Percentiles rank a stretch among this genome's conserved stretches.
Conservation (phyloP, 345 rosid genomes). For the Eucalyptus globulus region DNA sequence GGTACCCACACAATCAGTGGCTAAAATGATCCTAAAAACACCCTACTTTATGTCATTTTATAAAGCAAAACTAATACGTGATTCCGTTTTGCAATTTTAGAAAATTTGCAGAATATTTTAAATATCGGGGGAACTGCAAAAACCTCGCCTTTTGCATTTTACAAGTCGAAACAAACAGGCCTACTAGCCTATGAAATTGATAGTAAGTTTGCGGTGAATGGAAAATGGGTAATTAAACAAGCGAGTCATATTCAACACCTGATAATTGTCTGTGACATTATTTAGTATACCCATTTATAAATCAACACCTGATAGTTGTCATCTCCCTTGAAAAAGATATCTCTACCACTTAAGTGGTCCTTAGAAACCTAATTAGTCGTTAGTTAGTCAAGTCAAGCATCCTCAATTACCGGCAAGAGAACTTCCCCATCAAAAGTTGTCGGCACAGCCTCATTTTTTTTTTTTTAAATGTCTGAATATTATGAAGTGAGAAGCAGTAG, state of each 20-base stretch:
- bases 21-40: neutral
- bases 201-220: neutral
- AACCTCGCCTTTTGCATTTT: neutral
- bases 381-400: slow-evolving; percentile 5
- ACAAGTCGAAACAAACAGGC: neutral
- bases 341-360: neutral
- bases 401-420: neutral
- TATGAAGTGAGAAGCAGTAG: neutral
- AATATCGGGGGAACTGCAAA: neutral
- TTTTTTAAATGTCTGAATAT: neutral
- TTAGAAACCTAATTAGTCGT: neutral
- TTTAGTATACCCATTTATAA: neutral
- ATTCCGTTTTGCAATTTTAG: neutral
- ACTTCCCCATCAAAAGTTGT: neutral
- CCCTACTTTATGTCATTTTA: neutral
- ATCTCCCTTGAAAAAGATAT: neutral
- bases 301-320: neutral
- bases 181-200: neutral
- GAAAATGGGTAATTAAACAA: neutral
- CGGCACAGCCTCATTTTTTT: neutral
- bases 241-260: neutral
- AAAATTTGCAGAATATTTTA: neutral
- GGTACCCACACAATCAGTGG: neutral
- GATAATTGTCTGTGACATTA: neutral
- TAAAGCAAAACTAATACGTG: neutral